Base-by-base conservation (phyloP, 805 yeast genomes). In the Alloascoidea hylecoeti region DNA sequence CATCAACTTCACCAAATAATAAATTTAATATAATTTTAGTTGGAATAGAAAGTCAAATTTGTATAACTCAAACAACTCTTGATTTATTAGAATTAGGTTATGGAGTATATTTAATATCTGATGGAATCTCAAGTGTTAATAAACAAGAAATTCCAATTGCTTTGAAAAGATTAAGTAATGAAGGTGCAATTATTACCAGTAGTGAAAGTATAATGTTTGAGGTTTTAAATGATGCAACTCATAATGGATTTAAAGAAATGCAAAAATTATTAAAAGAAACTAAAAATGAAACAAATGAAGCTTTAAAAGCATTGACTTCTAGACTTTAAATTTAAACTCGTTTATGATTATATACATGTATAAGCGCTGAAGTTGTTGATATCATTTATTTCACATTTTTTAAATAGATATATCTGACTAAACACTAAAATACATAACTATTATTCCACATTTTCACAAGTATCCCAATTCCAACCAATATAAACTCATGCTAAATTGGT, bases 11-110 rank as follows among this genome's bases (percentile, higher is more conserved):
- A 9, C 13, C 9, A 23, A n/a, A 23, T n/a, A n/a, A n/a, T 9
- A 23, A 23, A 23, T n/a, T n/a, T 23, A 23, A 9, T 9, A 46
- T 46, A n/a, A 44, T 45, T 6, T 41, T 46, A 16, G 46, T 44
- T 12, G 49, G 49, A 13, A 42, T 46, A 35, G 49, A 46, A 35
- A 33, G 42, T 18, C 49, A 46, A 35, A 42, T 46, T 15, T 46
- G 49, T 33, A 47, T 45, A 15, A 32, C 44, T 15, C 49, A 46
- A 35, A 46, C 49, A 1, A 37, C 43, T n/a, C 39, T 43, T 14
- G 49, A 46, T 36, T 36, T 46, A 33, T 38, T 45, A 16, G 36
- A 35, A 33, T 42, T 37, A 3, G 44, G 44, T 16, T 41, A 44
- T 17, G 43, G 39, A 13, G 49, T 46, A 9, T 46, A 46, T 37